Evolutionary conservation across 257 asterid genomes (phyloP).

Genomic region (Coffea canephora): DNA sequence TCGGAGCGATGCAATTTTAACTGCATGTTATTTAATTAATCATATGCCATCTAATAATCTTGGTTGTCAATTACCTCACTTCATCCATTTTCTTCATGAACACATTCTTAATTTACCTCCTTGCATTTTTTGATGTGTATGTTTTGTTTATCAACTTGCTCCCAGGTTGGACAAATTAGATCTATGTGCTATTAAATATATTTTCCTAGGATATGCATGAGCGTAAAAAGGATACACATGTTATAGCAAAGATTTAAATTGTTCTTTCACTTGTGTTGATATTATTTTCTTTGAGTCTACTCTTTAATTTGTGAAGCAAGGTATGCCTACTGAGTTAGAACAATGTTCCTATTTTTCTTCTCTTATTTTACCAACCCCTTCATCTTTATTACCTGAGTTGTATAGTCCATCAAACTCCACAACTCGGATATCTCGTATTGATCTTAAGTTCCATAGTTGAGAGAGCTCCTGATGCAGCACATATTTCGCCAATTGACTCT

Average conservation of each 20-base stretch:
- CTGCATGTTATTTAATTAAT: too few species aligned
- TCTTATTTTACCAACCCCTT: too few species aligned
- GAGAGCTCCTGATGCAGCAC: neutral
- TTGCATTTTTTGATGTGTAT: neutral
- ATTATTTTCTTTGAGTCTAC: neutral
- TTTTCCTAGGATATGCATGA: neutral
- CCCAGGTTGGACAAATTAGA: neutral
- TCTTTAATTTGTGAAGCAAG: neutral
- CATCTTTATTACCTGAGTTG: neutral
- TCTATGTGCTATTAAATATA: neutral
- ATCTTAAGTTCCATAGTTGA: neutral
- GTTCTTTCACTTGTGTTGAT: too few species aligned
- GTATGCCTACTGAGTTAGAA: too few species aligned
- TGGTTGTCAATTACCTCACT: too few species aligned
- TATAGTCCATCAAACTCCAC: neutral
- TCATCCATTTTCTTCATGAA: too few species aligned
- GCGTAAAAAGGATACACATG: neutral
- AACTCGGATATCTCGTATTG: too few species aligned
- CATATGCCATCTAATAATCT: too few species aligned
- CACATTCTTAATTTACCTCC: neutral
- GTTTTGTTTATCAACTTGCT: neutral
- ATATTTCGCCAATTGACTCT: too few species aligned
- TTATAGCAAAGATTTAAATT: neutral
- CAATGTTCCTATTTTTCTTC: too few species aligned
- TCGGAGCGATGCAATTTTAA: neutral